These are phyloP conservation scores for Vitis hybrid DNA, from an alignment of 177 flowering plant species.

Conservation along the genomic window DNA sequence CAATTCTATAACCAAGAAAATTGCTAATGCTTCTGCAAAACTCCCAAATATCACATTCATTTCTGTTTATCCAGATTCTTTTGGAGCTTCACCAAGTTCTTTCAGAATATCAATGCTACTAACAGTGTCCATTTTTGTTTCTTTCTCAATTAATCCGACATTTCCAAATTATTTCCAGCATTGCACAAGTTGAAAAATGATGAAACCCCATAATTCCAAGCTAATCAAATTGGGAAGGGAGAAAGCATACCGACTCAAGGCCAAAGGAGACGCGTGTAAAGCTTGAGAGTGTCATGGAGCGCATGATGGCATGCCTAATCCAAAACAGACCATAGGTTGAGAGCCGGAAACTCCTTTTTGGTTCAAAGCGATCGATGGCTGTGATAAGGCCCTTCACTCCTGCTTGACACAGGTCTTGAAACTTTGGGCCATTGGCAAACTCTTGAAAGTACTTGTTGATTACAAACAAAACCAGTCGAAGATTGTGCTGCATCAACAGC, in stretches of 20 bases:
- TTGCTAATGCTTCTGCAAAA: background rate
- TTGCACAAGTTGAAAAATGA: too few species aligned
- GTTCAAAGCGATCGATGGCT: constrained; percentile 95
- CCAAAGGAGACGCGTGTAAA: constrained; percentile 85
- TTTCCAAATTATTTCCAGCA: too few species aligned
- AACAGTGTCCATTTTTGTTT: too few species aligned
- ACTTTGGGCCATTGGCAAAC: constrained; percentile 62
- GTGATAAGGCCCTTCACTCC: constrained; percentile 90
- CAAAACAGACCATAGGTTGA: constrained; percentile 92
- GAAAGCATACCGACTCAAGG: constrained; percentile 76
- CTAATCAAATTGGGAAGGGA: background rate
- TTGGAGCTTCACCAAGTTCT: too few species aligned
- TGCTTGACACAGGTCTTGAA: constrained; percentile 91
- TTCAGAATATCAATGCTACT: too few species aligned
- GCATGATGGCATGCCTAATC: constrained; percentile 90
- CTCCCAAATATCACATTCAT: background rate
- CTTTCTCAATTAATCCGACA: too few species aligned
- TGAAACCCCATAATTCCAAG: too few species aligned
- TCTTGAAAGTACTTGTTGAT: constrained; percentile 93
- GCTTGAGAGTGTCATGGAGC: constrained; percentile 85
- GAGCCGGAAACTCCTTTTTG: constrained; percentile 63
- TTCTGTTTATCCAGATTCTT: too few species aligned
- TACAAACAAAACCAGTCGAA: constrained; percentile 80
- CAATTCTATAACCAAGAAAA: too few species aligned
- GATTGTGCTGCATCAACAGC: constrained; percentile 82